Conservation (phyloP, 345 rosid genomes). For the Crucihimalaya himalaica region DNA sequence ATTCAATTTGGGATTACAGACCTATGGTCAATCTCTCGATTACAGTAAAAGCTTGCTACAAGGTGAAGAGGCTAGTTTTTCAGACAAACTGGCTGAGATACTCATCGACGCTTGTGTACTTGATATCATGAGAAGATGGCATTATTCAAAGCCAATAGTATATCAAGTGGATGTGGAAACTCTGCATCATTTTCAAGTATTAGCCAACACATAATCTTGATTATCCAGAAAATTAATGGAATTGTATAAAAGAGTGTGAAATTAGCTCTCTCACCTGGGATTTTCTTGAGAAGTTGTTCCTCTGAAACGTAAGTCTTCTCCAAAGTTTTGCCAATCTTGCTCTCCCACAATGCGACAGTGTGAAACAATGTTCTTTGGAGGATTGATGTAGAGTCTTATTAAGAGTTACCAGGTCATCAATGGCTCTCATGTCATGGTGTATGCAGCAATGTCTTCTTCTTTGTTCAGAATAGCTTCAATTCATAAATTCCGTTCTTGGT, state of each 20-base stretch:
- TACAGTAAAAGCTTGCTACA: neutral
- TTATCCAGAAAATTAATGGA: neutral
- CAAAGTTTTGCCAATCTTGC: constrained; percentile 59
- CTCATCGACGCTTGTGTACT: constrained; percentile 50
- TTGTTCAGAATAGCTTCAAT: constrained; percentile 40
- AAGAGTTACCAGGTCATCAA: constrained; percentile 62
- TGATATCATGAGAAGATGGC: constrained; percentile 45
- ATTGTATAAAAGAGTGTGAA: neutral
- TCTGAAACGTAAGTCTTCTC: constrained; percentile 54
- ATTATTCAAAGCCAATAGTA: constrained; percentile 31
- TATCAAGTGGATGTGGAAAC: constrained; percentile 30
- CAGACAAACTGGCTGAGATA: constrained; percentile 39
- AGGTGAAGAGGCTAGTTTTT: neutral
- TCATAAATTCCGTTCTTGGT: too few species aligned
- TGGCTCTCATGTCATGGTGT: constrained; percentile 54
- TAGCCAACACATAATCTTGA: neutral
- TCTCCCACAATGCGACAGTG: constrained; percentile 71
- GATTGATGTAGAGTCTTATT: constrained; percentile 56
- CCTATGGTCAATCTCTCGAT: constrained; percentile 7
- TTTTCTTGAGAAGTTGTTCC: constrained; percentile 51
- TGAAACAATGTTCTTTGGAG: constrained; percentile 53
- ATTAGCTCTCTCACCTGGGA: constrained; percentile 23
- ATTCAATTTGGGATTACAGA: constrained; percentile 19
- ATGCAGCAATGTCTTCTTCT: constrained; percentile 60
- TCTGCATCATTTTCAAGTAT: constrained; percentile 27